These are phyloP conservation scores for Phellopilus nigrolimitatus DNA, from an alignment of 1,284 basidiomycete species.

Conservation along the genomic window DNA sequence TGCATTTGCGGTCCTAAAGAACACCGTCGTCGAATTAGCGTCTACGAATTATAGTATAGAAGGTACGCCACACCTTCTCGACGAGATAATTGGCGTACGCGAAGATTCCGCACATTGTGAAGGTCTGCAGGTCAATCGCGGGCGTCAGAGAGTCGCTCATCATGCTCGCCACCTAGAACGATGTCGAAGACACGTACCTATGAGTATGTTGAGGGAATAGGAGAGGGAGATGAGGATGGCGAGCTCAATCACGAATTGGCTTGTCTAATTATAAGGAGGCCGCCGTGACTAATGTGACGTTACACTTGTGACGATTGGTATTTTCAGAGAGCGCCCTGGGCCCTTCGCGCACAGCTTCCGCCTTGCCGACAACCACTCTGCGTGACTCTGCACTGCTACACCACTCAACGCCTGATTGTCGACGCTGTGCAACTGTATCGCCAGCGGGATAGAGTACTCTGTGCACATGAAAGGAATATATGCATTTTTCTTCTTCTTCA, in stretches of 20 bases:
- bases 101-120: conserved; percentile 89
- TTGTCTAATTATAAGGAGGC: neutral
- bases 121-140: neutral
- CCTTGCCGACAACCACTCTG: neutral
- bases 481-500: too few relatives aligned
- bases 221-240: conserved; percentile 5
- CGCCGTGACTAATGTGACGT: neutral
- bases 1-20: conserved; percentile 79
- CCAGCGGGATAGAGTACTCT: too few relatives aligned
- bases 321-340: too few relatives aligned
- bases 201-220: neutral
- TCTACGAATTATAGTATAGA: conserved; percentile 19
- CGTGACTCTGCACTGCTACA: neutral
- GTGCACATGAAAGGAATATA: too few relatives aligned
- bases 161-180: neutral
- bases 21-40: conserved; percentile 18
- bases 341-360: neutral
- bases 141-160: neutral
- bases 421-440: neutral
- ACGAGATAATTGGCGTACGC: conserved; percentile 90
- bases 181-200: neutral
- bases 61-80: conserved; percentile 67
- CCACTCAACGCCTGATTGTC: too few relatives aligned
- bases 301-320: conserved; percentile 1
- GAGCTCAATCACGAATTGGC: neutral